Base-by-base conservation (phyloP, 306 rosid genomes). In the Casuarina glauca region DNA sequence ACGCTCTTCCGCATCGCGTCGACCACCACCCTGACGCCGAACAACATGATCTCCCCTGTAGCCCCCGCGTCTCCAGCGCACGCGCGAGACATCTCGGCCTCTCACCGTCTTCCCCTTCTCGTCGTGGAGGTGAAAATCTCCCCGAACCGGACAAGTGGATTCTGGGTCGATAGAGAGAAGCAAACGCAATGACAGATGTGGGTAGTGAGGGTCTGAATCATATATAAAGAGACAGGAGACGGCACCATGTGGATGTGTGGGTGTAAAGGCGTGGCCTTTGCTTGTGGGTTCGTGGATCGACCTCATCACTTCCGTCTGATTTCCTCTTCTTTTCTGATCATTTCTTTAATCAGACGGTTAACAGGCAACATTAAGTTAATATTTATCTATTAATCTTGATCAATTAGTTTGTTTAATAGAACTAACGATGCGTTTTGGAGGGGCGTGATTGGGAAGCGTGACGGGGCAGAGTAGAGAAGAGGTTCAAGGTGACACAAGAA, bases 1-100 rank as follows among this genome's bases (percentile, higher is more conserved):
- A 93, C 99, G 64, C 98, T 96, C 86, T 96, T 96, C 82, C 99
- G 93, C 94, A 96, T 96, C 57, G 96, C 89, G 82, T 96, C 99
- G 7, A 96, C 96, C 45, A 96, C 97, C 1, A 96, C 91, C 44
- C 99, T 82, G 9, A 96, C 94, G 1, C 99, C 99, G 75, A 96
- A 96, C 53, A 96, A 87, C 89, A 96, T 96, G 86, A 96, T 66
- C 89, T 91, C 98, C 38, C 90, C 91, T 73, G 89, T 75, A 11
- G 73, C 61, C 54, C 9, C 68, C 42, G 68, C 11, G 68, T 61
- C 68, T 61, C 68, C 42, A 9, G 6, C 43, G 3, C 68, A 61
- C 68, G 16, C 68, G 15, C 19, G 26, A 43, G 48, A 41, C 51
- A 67, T 67, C 71, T 67, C 50, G 48, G 20, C 51, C 48, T 45